Conservation (phyloP, 2,329 filamentous ascomycete genomes). For the Chaetomium strumarium region DNA sequence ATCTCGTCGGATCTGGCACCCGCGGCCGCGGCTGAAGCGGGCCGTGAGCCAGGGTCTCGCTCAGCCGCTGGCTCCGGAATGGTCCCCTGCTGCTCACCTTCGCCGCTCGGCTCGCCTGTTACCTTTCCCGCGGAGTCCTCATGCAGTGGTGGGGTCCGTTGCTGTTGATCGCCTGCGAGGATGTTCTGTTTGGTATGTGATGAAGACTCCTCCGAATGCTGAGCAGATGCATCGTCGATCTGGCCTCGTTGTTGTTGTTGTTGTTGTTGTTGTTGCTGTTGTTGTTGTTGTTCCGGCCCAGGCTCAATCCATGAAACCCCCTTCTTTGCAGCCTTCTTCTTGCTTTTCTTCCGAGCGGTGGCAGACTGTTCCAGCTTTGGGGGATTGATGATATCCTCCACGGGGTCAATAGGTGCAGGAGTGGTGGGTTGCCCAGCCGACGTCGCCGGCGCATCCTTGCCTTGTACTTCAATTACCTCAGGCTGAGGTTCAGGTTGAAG, state of each 20-base stretch:
- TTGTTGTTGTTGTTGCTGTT: constrained; percentile 34
- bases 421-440: neutral
- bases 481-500: neutral
- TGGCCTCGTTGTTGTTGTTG: constrained; percentile 30
- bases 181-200: neutral
- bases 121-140: neutral
- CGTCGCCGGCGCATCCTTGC: neutral
- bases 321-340: constrained; percentile 28
- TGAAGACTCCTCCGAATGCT: neutral
- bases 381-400: neutral
- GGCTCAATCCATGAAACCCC: constrained; percentile 21
- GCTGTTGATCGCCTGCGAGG: too few species aligned
- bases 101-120: constrained; percentile 10
- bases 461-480: neutral
- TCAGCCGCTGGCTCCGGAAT: constrained; percentile 1
- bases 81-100: neutral
- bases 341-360: constrained; percentile 20
- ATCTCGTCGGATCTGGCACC: neutral
- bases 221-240: neutral
- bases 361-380: neutral
- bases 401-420: neutral
- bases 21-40: neutral
- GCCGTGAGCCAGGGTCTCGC: neutral
- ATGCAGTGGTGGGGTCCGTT: neutral
- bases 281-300: constrained; percentile 9